These are phyloP conservation scores for Pyrenophora graminea DNA, from an alignment of 2,329 filamentous ascomycete species.

Conservation along the genomic window DNA sequence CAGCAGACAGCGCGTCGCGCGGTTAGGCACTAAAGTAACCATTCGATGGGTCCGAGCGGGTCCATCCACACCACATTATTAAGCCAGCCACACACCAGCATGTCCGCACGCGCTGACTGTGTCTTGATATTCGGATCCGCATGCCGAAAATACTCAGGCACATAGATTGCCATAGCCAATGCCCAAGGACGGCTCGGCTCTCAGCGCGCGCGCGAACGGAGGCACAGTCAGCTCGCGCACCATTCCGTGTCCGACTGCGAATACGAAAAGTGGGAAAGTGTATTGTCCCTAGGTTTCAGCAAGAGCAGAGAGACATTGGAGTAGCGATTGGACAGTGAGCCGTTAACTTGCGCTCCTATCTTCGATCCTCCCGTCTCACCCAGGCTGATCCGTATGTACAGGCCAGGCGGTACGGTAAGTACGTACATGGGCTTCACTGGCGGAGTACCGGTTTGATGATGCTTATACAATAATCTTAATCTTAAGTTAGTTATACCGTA, in stretches of 20 bases:
- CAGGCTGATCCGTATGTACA: too few species aligned
- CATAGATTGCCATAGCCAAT: too few species aligned
- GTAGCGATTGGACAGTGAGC: too few species aligned
- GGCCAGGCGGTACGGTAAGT: too few species aligned
- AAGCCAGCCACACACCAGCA: conserved; percentile 12
- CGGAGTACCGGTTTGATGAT: background rate
- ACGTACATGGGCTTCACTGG: too few species aligned
- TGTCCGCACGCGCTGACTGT: conserved; percentile 4
- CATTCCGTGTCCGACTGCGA: background rate
- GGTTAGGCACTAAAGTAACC: conserved; percentile 7
- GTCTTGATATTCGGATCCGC: conserved; percentile 12
- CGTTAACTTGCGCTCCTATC: too few species aligned
- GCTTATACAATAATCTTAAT: background rate
- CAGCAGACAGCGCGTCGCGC: conserved; percentile 16
- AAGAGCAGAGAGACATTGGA: too few species aligned
- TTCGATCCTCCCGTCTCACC: too few species aligned
- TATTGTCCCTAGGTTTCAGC: too few species aligned
- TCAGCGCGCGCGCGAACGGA: background rate
- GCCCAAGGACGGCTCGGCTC: conserved; percentile 1
- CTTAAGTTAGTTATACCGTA: background rate
- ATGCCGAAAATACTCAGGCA: conserved; percentile 8
- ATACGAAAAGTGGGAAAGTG: background rate
- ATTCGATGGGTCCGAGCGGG: conserved; percentile 4
- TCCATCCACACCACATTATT: conserved; percentile 11
- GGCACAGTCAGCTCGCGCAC: background rate